Base-by-base conservation (phyloP, 345 rosid genomes). In the Aethionema arabicum region DNA sequence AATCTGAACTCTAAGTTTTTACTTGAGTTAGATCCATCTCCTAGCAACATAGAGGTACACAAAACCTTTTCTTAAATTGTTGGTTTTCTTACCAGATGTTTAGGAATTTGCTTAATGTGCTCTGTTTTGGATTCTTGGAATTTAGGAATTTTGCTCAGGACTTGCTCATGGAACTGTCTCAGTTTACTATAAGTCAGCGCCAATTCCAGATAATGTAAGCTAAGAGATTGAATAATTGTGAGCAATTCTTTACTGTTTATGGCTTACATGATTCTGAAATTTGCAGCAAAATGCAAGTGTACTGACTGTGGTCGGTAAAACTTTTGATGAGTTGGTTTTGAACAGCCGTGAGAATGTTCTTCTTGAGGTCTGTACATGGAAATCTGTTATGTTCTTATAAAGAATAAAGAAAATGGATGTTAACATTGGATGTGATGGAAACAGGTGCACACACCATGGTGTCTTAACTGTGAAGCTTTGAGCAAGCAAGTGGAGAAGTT, bases 401-500 rank as follows among this genome's bases (percentile, higher is more conserved):
- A 13, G 21, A 6, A 11, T 83, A 15, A 6, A 27, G 4, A 36
- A 48, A 12, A 36, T 36, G 61, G 35, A 66, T 61, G 27, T 48
- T 21, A 33, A 59, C 21, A 50, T 67, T 9, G 37, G 59, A 12
- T 50, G 16, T 33, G 6, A 27, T 72, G 51, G 29, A 56, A 67
- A 69, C 70, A 88, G 96, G 86, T 91, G 42, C 74, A 82, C 65
- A 82, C 89, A 7, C 91, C 96, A 48, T 91, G 96, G 98, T 91
- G 96, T 79, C 46, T 83, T 69, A 77, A 67, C 57, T 88, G 95
- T 47, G 93, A 88, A 69, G 74, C 87, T 4, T 52, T 80, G 42
- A 86, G 83, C 59, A 86, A 89, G 83, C 87, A 92, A 63, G 62
- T 89, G 0, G 95, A 89, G 78, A 89, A 85, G 77, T 63, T 92